Percentiles rank a stretch among this genome's conserved stretches.
These are phyloP conservation scores for Rhodotorula sp. DNA, from an alignment of 1,284 basidiomycete genomes.

Conservation along the genomic window DNA sequence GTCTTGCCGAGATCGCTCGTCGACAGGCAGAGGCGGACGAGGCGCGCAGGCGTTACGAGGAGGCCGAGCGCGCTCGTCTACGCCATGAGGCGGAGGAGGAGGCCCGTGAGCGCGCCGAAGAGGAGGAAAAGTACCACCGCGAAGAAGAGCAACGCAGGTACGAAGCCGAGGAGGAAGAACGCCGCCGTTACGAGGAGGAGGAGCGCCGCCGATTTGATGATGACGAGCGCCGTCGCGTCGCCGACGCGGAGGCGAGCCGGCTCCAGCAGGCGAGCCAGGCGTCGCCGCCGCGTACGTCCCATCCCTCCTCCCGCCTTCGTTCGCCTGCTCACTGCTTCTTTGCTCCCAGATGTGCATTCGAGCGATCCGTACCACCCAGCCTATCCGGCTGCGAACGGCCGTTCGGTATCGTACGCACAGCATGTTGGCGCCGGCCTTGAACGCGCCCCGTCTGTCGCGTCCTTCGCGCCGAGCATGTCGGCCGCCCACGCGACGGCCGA, in stretches of 20 bases:
- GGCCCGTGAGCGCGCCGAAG: neutral
- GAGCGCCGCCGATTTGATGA: neutral
- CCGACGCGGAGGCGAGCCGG: neutral
- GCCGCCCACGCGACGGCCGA: constrained; percentile 29
- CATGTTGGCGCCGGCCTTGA: neutral
- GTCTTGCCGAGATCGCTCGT: neutral
- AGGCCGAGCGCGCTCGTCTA: neutral
- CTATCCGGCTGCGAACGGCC: neutral
- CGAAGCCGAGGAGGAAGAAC: neutral
- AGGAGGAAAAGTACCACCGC: neutral
- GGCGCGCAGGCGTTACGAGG: neutral
- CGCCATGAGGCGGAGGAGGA: neutral
- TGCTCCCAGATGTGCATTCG: neutral
- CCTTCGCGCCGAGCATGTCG: constrained; percentile 31
- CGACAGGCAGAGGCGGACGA: neutral
- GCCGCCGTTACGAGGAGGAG: neutral
- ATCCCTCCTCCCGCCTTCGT: neutral
- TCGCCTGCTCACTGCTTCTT: neutral
- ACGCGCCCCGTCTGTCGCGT: constrained; percentile 23
- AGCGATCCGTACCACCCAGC: neutral
- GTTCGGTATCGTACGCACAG: neutral
- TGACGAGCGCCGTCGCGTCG: neutral
- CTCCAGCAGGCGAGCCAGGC: neutral
- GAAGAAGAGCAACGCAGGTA: neutral
- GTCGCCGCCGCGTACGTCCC: neutral